A percentile compares a stretch with the other conserved stretches of the same genome.
Evolutionary conservation across 495 filamentous ascomycete genomes (phyloP).

Genomic region (Astrocystis sublimbata): DNA sequence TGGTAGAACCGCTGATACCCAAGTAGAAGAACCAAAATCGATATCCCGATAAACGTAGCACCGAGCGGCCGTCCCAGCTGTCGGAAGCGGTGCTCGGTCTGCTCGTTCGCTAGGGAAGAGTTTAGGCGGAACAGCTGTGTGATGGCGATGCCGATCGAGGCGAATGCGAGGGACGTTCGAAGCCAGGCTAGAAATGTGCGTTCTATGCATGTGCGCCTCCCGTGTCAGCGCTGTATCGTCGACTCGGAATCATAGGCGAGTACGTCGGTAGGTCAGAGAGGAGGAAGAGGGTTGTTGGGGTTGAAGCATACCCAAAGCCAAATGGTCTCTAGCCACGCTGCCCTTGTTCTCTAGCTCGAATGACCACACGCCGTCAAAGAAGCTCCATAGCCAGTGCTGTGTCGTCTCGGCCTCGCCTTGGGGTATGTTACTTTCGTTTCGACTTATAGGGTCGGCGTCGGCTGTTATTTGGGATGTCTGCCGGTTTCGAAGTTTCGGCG

Average conservation of each 20-base stretch:
- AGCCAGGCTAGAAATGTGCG: constrained; percentile 98
- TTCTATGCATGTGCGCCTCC: constrained; percentile 59
- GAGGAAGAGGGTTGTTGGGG: neutral
- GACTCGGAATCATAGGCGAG: no score
- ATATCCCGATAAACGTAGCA: constrained; percentile 85
- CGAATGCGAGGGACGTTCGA: constrained; percentile 91
- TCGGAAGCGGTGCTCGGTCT: constrained; percentile 40
- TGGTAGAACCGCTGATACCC: constrained; percentile 68
- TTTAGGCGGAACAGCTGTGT: constrained; percentile 96
- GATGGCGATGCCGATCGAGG: constrained; percentile 92
- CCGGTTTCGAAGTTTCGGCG: constrained; percentile 26
- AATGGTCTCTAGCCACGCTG: constrained; percentile 89
- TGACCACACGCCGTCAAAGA: constrained; percentile 70
- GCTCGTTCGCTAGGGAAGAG: constrained; percentile 54
- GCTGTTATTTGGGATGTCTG: constrained; percentile 16
- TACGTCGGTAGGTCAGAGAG: constrained; percentile 2
- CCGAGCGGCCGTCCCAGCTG: constrained; percentile 91
- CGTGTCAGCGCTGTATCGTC: constrained; percentile 19
- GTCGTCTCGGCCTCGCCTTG: constrained; percentile 22
- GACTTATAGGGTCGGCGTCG: constrained; percentile 10
- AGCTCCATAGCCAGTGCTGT: constrained; percentile 36
- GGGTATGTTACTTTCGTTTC: constrained; percentile 11
- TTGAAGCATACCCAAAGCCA: constrained; percentile 78
- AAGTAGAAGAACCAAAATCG: constrained; percentile 80
- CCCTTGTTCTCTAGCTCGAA: constrained; percentile 97